Percentiles rank a stretch among this genome's conserved stretches.
Conservation (phyloP, 805 yeast genomes). For the Zygosaccharomyces siamensis region DNA sequence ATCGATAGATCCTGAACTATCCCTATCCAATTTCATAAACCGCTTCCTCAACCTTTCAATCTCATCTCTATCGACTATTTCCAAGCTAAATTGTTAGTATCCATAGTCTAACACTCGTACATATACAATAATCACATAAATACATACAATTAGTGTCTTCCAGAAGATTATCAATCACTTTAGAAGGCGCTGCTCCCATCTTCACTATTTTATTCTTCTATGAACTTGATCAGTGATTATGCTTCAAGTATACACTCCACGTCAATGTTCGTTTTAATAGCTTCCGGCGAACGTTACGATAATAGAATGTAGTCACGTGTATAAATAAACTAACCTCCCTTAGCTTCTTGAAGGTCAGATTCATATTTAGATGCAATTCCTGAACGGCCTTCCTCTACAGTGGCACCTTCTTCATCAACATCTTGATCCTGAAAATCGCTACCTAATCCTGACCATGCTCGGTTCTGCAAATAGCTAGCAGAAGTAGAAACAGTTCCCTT, state of each 20-base stretch:
- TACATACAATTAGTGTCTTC: slow-evolving; percentile 73
- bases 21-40: slow-evolving; percentile 92
- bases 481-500: slow-evolving; percentile 85
- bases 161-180: slow-evolving; percentile 59
- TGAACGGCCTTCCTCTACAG: slow-evolving; percentile 71
- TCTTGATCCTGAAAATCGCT: slow-evolving; percentile 63
- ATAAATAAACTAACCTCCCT: background rate
- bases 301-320: background rate
- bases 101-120: background rate
- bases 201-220: background rate
- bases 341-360: slow-evolving; percentile 28
- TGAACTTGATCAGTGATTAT: too few relatives aligned
- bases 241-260: background rate
- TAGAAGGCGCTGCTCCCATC: slow-evolving; percentile 63
- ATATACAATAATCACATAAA: background rate
- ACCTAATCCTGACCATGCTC: slow-evolving; percentile 88
- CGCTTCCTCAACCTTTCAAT: slow-evolving; percentile 86
- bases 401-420: slow-evolving; percentile 60
- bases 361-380: slow-evolving; percentile 91
- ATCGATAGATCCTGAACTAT: slow-evolving; percentile 88
- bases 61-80: slow-evolving; percentile 76
- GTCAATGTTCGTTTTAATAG: background rate
- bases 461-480: slow-evolving; percentile 64
- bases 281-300: background rate
- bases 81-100: slow-evolving; percentile 9